A percentile compares a stretch with the other conserved stretches of the same genome.
Evolutionary conservation across 371 early-diverging fungal genomes (phyloP).

Genomic region (Syncephalastrum sp.): DNA sequence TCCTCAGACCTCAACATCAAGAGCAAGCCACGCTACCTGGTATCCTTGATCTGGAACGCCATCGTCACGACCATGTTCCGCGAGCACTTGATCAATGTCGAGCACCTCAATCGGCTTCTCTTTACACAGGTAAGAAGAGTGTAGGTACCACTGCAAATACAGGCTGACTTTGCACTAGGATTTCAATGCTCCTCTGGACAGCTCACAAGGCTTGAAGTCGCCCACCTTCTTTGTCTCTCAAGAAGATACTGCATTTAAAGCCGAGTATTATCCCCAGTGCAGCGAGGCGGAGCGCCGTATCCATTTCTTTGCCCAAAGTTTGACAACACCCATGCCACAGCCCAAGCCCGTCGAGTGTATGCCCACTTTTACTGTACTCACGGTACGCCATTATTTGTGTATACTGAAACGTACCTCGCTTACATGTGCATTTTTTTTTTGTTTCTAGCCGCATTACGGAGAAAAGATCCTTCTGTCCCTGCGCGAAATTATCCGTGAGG

Average conservation of each 20-base stretch:
- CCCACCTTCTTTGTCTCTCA: constrained; percentile 86
- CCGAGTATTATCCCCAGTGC: constrained; percentile 76
- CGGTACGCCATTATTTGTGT: constrained; percentile 34
- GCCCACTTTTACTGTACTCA: constrained; percentile 88
- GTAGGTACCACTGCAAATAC: too few relatives aligned
- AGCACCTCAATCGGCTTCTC: constrained; percentile 75
- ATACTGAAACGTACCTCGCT: background rate
- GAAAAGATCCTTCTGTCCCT: constrained; percentile 85
- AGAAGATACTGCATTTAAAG: constrained; percentile 77
- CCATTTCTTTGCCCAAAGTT: constrained; percentile 85
- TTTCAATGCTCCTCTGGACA: too few relatives aligned
- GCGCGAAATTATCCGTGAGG: constrained; percentile 83
- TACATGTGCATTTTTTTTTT: constrained; percentile 1
- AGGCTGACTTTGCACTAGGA: too few relatives aligned
- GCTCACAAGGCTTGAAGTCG: constrained; percentile 48
- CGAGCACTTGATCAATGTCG: constrained; percentile 80
- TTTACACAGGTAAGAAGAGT: constrained; percentile 68
- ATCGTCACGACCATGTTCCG: constrained; percentile 87
- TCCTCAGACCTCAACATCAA: constrained; percentile 70
- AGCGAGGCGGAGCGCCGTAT: constrained; percentile 88
- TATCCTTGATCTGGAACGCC: constrained; percentile 89
- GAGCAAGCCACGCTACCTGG: constrained; percentile 74
- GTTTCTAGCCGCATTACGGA: constrained; percentile 74
- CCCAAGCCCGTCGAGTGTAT: constrained; percentile 81
- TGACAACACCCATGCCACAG: constrained; percentile 84